These are phyloP conservation scores for Phalaenopsis hybrid DNA, from an alignment of 116 monocot species.

Conservation along the genomic window DNA sequence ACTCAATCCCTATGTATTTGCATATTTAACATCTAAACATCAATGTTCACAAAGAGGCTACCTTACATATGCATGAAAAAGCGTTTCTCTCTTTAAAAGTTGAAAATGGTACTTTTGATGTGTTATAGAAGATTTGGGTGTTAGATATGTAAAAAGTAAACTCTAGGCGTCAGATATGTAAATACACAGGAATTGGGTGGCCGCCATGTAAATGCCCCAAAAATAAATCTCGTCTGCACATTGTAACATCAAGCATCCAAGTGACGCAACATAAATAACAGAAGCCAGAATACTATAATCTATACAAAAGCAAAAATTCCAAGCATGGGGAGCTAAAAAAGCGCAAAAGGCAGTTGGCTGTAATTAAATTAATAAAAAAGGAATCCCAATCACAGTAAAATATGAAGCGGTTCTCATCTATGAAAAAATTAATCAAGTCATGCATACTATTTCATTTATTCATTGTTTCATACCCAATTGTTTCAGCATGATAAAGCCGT, in stretches of 20 bases:
- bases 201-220: too few species aligned
- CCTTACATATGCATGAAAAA: too few species aligned
- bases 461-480: constrained; percentile 44
- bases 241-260: background rate
- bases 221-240: background rate
- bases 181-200: too few species aligned
- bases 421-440: background rate
- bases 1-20: constrained; percentile 17
- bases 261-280: background rate
- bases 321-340: background rate
- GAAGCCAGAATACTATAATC: background rate
- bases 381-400: background rate
- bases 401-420: background rate
- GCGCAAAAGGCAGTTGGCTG: background rate
- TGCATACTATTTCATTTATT: background rate
- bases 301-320: background rate
- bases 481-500: constrained; percentile 55
- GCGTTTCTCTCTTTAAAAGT: constrained; percentile 11
- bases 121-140: too few species aligned
- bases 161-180: too few species aligned
- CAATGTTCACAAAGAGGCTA: constrained; percentile 18
- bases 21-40: constrained; percentile 98
- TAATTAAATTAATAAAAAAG: background rate
- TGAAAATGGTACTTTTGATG: too few species aligned
- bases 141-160: too few species aligned